Base-by-base conservation (phyloP, 2,329 filamentous ascomycete species). In the Phoma sp. region DNA sequence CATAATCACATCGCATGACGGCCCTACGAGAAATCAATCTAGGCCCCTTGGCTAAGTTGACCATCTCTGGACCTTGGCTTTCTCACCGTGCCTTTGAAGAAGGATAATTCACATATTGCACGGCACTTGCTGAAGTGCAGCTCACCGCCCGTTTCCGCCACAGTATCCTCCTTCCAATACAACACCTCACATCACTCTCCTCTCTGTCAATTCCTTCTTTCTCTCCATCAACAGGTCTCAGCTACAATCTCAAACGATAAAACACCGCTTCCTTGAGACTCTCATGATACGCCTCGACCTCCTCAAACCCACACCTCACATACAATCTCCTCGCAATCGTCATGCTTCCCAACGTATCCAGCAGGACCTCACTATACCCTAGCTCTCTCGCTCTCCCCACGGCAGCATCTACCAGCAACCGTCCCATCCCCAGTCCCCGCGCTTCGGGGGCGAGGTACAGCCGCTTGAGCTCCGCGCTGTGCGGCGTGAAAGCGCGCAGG, bases 291-390 rank as follows among this genome's bases (percentile, higher is more conserved):
- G 75, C 66, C 36, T 75, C 73, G 35, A 79, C 78, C 59, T 82
- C 78, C 57, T 72, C 70, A 67, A 87, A 86, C 1, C 84, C 83
- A 55, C 78, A 65, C 4, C 65, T 66, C 43, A 66, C 66, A 70
- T 87, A 86, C 59, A 86, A 59, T 29, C 61, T 67, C 54, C 77
- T 75, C 18, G 84, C 83, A 9, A 75, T 72, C 10, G 57, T 67
- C 84, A 86, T 86, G 6, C 65, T 73, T 7, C 76, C 69, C 52
- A 87, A 62, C 13, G 83, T 86, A 72, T 87, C 84, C 11, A 86
- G 75, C 50, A 80, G 73, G 64, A 86, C 79, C 52, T 80, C 78
- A 8, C 62, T 58, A 64, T 86, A 87, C 0, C 80, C 81, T 38
- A 82, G 51, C 4, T 72, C 62, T 52, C 64, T 75, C 22, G 83